Evolutionary conservation across 352 stramenopile species (phyloP).

Genomic region (Discostella stelligera): DNA sequence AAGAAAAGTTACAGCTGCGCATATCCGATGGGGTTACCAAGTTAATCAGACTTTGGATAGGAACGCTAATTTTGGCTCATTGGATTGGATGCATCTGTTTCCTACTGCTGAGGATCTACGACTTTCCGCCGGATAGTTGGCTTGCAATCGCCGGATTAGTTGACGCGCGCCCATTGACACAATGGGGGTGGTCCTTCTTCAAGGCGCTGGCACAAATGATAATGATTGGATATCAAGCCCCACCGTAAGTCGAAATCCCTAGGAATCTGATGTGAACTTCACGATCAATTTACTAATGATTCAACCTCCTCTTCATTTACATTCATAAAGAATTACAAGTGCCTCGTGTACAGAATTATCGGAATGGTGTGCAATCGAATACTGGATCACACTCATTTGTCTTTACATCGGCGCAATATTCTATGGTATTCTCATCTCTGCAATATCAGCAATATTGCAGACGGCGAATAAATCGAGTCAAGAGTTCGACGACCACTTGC

Average conservation of each 20-base stretch:
- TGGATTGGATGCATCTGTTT: conserved; percentile 80
- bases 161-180: conserved; percentile 38
- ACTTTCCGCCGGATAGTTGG: conserved; percentile 69
- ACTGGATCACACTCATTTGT: conserved; percentile 68
- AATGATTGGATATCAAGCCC: conserved; percentile 77
- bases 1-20: conserved; percentile 48
- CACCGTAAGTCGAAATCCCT: conserved; percentile 46
- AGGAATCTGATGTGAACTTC: not conserved
- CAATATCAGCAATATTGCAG: conserved; percentile 68
- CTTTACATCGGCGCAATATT: conserved; percentile 75
- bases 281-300: not conserved
- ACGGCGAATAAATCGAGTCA: conserved; percentile 66
- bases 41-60: conserved; percentile 47
- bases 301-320: not conserved
- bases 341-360: conserved; percentile 50
- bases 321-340: conserved; percentile 51
- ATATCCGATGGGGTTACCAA: conserved; percentile 67
- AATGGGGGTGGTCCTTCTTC: conserved; percentile 76
- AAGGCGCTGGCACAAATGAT: conserved; percentile 80
- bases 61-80: conserved; percentile 59
- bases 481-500: conserved; percentile 68
- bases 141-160: conserved; percentile 56
- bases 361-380: conserved; percentile 71
- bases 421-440: conserved; percentile 76
- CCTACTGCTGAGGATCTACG: conserved; percentile 57